phyloP scores from a whole-genome alignment of 2,329 filamentous ascomycete genomes.

The Verticillium nonalfalfae region DNA sequence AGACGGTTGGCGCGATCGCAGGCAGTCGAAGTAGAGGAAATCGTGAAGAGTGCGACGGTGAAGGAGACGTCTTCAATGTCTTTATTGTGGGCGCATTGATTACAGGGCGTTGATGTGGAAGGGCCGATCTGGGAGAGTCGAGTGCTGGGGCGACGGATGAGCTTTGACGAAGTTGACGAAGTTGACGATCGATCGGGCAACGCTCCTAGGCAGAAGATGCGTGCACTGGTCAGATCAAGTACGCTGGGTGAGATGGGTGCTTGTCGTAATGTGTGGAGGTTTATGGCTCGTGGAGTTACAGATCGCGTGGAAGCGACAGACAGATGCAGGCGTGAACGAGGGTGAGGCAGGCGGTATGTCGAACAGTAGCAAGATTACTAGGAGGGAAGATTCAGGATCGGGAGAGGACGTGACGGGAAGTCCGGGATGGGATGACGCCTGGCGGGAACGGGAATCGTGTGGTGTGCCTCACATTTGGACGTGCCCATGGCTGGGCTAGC shows the following conservation, averaged over 20 bases:
- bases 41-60: background rate
- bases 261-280: background rate
- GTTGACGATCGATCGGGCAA: background rate
- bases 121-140: background rate
- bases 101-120: background rate
- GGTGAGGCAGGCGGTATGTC: background rate
- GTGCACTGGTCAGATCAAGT: background rate
- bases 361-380: background rate
- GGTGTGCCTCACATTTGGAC: background rate
- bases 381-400: background rate
- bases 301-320: conserved; percentile 4
- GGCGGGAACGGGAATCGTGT: background rate
- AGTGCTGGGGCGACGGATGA: background rate
- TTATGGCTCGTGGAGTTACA: background rate
- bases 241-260: too few species aligned
- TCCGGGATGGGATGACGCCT: background rate
- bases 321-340: background rate
- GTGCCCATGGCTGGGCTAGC: background rate
- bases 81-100: background rate
- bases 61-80: too few species aligned
- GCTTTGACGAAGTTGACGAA: background rate
- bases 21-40: background rate
- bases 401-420: background rate
- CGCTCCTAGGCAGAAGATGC: background rate
- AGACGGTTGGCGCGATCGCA: background rate